Conservation (phyloP, 768 basidiomycete species). For the Russula vinacea region DNA sequence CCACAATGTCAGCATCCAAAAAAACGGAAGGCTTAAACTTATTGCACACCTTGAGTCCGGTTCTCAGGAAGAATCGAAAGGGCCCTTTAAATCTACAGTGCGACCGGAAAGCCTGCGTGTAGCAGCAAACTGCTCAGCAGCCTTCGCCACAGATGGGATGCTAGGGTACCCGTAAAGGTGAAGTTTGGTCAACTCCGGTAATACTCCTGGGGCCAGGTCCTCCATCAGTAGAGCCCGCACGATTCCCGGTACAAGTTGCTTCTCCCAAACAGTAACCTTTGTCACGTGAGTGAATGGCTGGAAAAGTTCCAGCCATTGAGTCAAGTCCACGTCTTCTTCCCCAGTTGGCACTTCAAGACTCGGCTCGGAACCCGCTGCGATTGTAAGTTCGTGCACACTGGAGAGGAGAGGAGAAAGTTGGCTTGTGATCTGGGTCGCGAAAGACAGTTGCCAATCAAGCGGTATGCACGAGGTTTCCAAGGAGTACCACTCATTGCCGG, state of each 20-base stretch:
- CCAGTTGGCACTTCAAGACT: no score
- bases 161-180: neutral
- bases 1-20: neutral
- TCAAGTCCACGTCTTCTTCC: neutral
- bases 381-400: neutral
- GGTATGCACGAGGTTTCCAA: neutral
- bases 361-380: no score
- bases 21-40: no score
- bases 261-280: neutral
- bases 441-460: slow-evolving; percentile 12
- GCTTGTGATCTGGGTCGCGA: neutral
- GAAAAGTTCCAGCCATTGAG: slow-evolving; percentile 11
- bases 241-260: slow-evolving; percentile 5
- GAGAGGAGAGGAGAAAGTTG: slow-evolving; percentile 11
- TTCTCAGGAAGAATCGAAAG: neutral
- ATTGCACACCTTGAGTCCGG: neutral
- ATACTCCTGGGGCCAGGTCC: neutral
- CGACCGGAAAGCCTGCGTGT: neutral
- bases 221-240: neutral
- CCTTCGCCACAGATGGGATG: neutral
- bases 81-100: no score
- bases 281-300: neutral
- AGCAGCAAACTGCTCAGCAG: neutral
- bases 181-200: neutral
- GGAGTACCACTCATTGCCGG: no score